Base-by-base conservation (phyloP, 78 protist genomes). In the Protostelium mycophagum region DNA sequence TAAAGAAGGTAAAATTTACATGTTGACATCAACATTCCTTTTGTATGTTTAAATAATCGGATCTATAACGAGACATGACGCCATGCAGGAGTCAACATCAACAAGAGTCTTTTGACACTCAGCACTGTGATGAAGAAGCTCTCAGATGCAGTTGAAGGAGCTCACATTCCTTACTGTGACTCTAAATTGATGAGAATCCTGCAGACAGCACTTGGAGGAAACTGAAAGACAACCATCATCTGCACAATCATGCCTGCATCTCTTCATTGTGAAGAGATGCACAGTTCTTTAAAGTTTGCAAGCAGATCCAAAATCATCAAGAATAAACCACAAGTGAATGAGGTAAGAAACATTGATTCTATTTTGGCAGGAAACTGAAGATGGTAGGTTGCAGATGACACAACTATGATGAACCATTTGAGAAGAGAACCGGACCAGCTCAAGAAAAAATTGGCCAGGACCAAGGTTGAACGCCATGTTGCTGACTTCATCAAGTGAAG, bases 201-300 rank as follows among this genome's bases (percentile, higher is more conserved):
- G 0, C 97, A 95, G 85, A 23, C 91, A 0, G 63, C 96, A 23
- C 93, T 95, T 37, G 98, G 98, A 25, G 98, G 98, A 31, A 96
- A 96, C 37, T 88, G 95, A 0, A 73, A 37, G 51, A 93, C 95
- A 0, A 92, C 97, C 0, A 89, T 93, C 1, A 87, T 91, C 10
- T 95, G 97, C 90, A 95, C 97, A 0, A 63, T 95, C 83, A 93
- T 96, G 0, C 95, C 97, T 25, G 94, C 96, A 0, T 0, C 31
- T 9, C 83, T 63, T 29, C 92, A 93, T 90, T 10, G 28, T 38
- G 96, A 91, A 0, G 96, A 96, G 37, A 92, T 93, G 0, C 9
- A 86, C 37, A 63, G 90, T 37, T 95, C 98, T n/a, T 93, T 97
- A 85, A 86, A 94, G 85, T 97, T 96, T 90, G 97, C 98, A n/a